Percentiles rank a stretch among this genome's conserved stretches.
These are phyloP conservation scores for Vigna mungo DNA, from an alignment of 306 rosid species.

Conservation along the genomic window DNA sequence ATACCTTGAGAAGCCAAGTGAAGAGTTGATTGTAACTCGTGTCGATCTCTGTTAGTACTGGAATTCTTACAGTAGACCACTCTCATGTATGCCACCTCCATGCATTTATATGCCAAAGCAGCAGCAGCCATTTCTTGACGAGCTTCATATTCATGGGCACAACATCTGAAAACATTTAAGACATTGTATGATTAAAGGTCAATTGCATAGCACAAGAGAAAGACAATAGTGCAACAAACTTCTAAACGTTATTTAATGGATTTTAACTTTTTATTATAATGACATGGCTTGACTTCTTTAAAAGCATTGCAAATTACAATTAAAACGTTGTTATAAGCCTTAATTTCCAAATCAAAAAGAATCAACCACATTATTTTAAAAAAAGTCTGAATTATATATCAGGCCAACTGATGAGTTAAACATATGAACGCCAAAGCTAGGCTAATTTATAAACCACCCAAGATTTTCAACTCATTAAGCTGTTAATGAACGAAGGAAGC, in stretches of 20 bases:
- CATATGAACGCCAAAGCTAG: background rate
- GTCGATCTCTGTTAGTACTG: conserved; percentile 58
- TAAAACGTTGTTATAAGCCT: background rate
- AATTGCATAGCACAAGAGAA: conserved; percentile 25
- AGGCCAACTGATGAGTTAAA: background rate
- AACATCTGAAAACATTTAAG: conserved; percentile 61
- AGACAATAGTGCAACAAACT: conserved; percentile 24
- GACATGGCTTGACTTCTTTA: background rate
- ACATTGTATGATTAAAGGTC: conserved; percentile 31
- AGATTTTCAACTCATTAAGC: background rate
- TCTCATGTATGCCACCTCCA: conserved; percentile 86
- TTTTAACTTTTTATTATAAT: conserved; percentile 18
- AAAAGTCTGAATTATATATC: background rate
- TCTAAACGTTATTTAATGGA: conserved; percentile 26
- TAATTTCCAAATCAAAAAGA: background rate
- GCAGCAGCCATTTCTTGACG: conserved; percentile 79
- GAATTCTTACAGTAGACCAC: conserved; percentile 67
- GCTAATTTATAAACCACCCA: background rate
- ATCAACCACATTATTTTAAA: background rate
- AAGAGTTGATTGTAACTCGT: conserved; percentile 70
- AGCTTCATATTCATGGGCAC: conserved; percentile 75
- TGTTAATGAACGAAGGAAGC: conserved; percentile 12
- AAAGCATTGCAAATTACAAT: conserved; percentile 13
- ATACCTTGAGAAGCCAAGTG: conserved; percentile 80
- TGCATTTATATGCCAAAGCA: conserved; percentile 91